Conservation (phyloP, 225 moss, liverwort and hornwort genomes). For the Climacium dendroides region DNA sequence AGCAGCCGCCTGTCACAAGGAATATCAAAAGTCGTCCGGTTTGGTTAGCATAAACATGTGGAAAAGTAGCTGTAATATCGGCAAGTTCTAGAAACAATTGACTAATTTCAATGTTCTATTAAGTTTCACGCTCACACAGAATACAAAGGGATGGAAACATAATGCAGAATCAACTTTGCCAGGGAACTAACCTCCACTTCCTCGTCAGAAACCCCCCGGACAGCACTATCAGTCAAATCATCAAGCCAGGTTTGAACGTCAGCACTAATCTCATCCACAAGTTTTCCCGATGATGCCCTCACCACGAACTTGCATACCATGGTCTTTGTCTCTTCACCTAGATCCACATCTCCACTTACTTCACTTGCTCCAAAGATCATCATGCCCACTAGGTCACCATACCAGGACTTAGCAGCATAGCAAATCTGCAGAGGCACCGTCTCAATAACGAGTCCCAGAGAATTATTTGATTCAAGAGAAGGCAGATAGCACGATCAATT, state of each 20-base stretch:
- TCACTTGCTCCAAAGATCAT: slow-evolving; percentile 92
- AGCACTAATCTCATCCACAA: slow-evolving; percentile 71
- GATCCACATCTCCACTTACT: slow-evolving; percentile 76
- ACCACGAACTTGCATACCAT: slow-evolving; percentile 95
- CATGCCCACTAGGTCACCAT: slow-evolving; percentile 91
- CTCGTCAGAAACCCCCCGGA: slow-evolving; percentile 72
- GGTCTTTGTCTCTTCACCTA: slow-evolving; percentile 84
- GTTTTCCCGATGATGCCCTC: slow-evolving; percentile 63
- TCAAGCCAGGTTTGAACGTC: slow-evolving; percentile 92
- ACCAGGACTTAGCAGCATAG: slow-evolving; percentile 96
- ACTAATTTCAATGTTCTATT: not conserved
- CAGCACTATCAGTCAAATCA: slow-evolving; percentile 70
- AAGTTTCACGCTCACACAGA: not conserved
- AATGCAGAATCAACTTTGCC: not conserved
- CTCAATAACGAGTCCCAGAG: slow-evolving; percentile 40
- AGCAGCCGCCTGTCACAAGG: slow-evolving; percentile 42
- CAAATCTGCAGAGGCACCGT: slow-evolving; percentile 49
- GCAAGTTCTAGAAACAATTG: not conserved
- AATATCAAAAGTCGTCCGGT: not conserved
- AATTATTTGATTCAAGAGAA: not conserved
- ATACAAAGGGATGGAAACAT: not conserved
- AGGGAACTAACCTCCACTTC: slow-evolving; percentile 57
- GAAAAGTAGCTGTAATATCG: not conserved
- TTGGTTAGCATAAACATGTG: not conserved
- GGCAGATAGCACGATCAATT: not conserved